These are phyloP conservation scores for Colletotrichum tamarilloi DNA, from an alignment of 2,329 filamentous ascomycete species.

Conservation along the genomic window DNA sequence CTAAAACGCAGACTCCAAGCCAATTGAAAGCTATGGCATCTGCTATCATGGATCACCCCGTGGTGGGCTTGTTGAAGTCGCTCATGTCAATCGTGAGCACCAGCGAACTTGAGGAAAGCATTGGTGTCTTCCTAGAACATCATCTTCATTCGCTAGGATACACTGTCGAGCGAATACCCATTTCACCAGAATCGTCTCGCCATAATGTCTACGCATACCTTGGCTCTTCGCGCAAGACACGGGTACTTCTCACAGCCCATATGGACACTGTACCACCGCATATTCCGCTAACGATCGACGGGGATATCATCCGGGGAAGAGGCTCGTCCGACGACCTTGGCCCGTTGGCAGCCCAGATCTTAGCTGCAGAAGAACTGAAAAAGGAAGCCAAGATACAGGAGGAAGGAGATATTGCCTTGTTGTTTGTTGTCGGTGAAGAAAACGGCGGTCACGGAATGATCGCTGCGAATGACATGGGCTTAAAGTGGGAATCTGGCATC, in stretches of 20 bases:
- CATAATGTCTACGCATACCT: slow-evolving; percentile 54
- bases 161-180: slow-evolving; percentile 49
- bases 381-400: slow-evolving; percentile 25
- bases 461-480: slow-evolving; percentile 50
- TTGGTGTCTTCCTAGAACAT: slow-evolving; percentile 47
- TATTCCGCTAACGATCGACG: slow-evolving; percentile 58
- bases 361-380: slow-evolving; percentile 38
- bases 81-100: slow-evolving; percentile 50
- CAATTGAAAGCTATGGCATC: background rate
- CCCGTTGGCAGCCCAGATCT: slow-evolving; percentile 43
- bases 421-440: slow-evolving; percentile 42
- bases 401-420: slow-evolving; percentile 38
- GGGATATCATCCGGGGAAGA: slow-evolving; percentile 57
- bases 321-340: slow-evolving; percentile 52
- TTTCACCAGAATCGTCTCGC: slow-evolving; percentile 44
- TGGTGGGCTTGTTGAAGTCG: slow-evolving; percentile 44
- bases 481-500: slow-evolving; percentile 46
- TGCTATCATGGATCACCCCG: slow-evolving; percentile 36
- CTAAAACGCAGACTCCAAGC: background rate
- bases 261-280: slow-evolving; percentile 60
- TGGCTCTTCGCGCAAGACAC: slow-evolving; percentile 42
- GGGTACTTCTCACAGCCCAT: slow-evolving; percentile 48
- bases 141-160: slow-evolving; percentile 47
- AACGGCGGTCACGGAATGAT: slow-evolving; percentile 40
- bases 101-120: slow-evolving; percentile 49